These are phyloP conservation scores for Mortierella sp. DNA, from an alignment of 371 early-diverging fungal species.

Conservation along the genomic window DNA sequence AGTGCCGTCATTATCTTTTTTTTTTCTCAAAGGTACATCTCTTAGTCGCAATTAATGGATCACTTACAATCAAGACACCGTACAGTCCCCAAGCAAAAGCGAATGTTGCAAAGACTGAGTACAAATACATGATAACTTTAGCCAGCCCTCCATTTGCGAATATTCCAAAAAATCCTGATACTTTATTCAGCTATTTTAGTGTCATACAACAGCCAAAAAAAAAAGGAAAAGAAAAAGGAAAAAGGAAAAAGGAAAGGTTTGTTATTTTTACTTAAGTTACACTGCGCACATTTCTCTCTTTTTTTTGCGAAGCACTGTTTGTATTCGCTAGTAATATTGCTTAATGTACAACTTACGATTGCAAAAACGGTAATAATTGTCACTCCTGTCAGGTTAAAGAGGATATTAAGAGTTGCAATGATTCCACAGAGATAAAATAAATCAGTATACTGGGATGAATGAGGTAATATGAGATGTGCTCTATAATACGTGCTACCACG, in stretches of 20 bases:
- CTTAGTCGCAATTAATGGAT: no score
- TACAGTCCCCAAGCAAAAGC: conserved; percentile 57
- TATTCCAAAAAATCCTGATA: conserved; percentile 57
- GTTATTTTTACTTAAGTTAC: neutral
- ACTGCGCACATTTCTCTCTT: neutral
- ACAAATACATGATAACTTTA: conserved; percentile 49
- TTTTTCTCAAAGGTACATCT: no score
- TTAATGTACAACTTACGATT: conserved; percentile 32
- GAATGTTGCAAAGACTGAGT: conserved; percentile 52
- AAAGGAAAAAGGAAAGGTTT: neutral
- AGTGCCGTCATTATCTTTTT: neutral
- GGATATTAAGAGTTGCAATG: neutral
- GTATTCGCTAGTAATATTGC: neutral
- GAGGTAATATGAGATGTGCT: no score
- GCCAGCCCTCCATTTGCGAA: conserved; percentile 47
- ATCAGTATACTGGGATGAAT: no score
- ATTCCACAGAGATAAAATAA: neutral
- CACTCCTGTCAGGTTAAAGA: conserved; percentile 27
- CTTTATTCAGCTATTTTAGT: conserved; percentile 41
- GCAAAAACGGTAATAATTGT: conserved; percentile 54
- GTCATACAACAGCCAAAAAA: neutral
- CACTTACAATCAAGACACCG: conserved; percentile 48
- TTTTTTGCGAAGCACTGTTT: neutral
- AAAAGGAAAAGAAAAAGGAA: neutral
- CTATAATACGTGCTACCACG: no score